Evolutionary conservation across 2,329 filamentous ascomycete genomes (phyloP).

Genomic region (Alternaria angustiovoidea): DNA sequence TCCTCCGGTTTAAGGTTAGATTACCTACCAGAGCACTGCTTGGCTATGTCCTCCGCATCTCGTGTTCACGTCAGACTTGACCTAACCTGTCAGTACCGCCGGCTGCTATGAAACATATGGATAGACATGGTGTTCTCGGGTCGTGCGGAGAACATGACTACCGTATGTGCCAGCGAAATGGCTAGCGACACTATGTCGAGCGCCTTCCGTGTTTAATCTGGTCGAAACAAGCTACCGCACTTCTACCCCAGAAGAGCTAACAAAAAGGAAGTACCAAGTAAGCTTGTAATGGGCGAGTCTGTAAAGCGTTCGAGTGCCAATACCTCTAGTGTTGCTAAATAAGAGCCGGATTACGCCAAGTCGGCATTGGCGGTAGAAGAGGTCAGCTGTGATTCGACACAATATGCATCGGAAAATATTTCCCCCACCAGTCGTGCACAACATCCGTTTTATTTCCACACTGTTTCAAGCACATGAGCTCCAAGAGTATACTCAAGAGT

Average conservation of each 20-base stretch:
- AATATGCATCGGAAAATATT: background rate
- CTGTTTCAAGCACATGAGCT: background rate
- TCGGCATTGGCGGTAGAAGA: background rate
- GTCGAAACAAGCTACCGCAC: background rate
- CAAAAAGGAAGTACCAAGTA: background rate
- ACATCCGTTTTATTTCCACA: background rate
- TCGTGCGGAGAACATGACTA: background rate
- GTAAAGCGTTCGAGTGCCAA: background rate
- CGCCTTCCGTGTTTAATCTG: background rate
- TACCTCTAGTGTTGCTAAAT: background rate
- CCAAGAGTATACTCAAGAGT: background rate
- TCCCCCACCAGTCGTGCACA: background rate
- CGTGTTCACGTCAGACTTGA: constrained; percentile 22
- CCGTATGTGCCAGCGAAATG: background rate
- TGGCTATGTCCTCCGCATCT: constrained; percentile 8
- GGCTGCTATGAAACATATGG: constrained; percentile 7
- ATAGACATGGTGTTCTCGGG: background rate
- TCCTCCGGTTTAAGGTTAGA: background rate
- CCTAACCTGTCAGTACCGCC: constrained; percentile 15
- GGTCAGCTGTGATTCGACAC: background rate
- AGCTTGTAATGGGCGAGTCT: background rate
- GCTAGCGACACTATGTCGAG: background rate
- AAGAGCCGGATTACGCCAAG: background rate
- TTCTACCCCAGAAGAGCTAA: background rate
- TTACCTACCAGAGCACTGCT: background rate